Evolutionary conservation across 2,329 filamentous ascomycete genomes (phyloP).

Genomic region (Chaetomium sp.): DNA sequence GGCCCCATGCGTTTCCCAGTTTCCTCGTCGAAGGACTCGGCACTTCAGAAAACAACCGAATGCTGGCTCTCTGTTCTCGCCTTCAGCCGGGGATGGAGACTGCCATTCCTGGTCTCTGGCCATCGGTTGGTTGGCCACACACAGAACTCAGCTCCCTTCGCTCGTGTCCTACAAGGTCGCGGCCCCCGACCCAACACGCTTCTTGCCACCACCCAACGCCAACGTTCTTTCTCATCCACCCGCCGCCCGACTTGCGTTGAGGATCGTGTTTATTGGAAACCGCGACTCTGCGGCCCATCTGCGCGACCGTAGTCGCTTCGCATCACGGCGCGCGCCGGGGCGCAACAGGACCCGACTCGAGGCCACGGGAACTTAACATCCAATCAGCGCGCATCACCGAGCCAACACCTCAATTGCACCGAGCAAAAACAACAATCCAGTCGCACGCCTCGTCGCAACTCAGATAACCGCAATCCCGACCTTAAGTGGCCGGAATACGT

Average conservation of each 20-base stretch:
- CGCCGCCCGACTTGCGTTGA: neutral
- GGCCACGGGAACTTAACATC: too few relatives aligned
- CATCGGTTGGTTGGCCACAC: constrained; percentile 15
- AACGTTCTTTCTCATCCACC: neutral
- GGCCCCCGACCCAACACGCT: neutral
- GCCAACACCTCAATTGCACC: too few relatives aligned
- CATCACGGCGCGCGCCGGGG: too few relatives aligned
- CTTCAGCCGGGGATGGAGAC: constrained; percentile 11
- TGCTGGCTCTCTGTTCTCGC: neutral
- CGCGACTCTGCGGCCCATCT: neutral
- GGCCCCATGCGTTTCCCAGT: neutral
- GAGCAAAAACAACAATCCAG: neutral
- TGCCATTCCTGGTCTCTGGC: constrained; percentile 18
- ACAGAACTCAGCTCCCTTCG: constrained; percentile 16
- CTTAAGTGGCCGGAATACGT: constrained; percentile 9
- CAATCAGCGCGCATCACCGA: too few relatives aligned
- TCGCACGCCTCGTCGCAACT: neutral
- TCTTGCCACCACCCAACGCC: constrained; percentile 10
- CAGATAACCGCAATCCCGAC: neutral
- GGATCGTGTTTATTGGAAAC: neutral
- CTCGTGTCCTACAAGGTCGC: neutral
- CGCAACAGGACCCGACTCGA: too few relatives aligned
- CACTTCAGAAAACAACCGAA: neutral
- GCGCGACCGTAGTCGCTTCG: neutral
- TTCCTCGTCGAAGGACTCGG: neutral